Base-by-base conservation (phyloP, 345 rosid genomes). In the Heritiera littoralis region DNA sequence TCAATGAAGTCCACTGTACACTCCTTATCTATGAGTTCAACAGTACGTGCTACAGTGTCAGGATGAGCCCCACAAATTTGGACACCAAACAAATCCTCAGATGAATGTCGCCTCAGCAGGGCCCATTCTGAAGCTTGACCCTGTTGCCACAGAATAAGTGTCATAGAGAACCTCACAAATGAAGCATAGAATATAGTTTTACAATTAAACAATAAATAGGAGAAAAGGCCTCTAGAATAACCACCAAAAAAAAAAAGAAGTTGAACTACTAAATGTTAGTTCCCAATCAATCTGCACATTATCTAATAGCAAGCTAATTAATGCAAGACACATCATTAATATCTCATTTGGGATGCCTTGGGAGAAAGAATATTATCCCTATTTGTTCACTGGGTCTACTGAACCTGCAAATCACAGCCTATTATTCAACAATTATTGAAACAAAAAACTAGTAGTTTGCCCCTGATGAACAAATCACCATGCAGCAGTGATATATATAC, bases 81-180 rank as follows among this genome's bases (percentile, higher is more conserved):
- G 64, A 96, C 98, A n/a, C 94, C 99, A 85, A 96, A 96, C 85
- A 96, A 72, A 83, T 91, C 97, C 85, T 96, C 99, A 2, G 91
- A 92, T 30, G 90, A 83, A 89, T 96, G 98, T 12, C 95, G 89
- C 79, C 98, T 91, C 79, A 94, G 87, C 85, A 96, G 80, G 75
- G 97, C 99, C 99, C 98, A 96, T 78, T 96, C 99, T n/a, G 99
- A 92, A 87, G 97, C 98, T 88, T 91, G 97, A 60, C 98, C 99
- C 98, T 94, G 73, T 45, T 77, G 66, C 65, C 46, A 80, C 6
- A 69, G 64, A 48, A 71, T 4, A 41, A 66, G 38, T 18, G 60
- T 35, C 58, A 20, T 4, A 7, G 40, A 38, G 56, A 46, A 66
- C 14, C 46, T 72, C 51, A 45, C 54, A 32, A 41, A 71, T 40